These are phyloP conservation scores for Senna tora DNA, from an alignment of 306 rosid genomes.

Conservation along the genomic window DNA sequence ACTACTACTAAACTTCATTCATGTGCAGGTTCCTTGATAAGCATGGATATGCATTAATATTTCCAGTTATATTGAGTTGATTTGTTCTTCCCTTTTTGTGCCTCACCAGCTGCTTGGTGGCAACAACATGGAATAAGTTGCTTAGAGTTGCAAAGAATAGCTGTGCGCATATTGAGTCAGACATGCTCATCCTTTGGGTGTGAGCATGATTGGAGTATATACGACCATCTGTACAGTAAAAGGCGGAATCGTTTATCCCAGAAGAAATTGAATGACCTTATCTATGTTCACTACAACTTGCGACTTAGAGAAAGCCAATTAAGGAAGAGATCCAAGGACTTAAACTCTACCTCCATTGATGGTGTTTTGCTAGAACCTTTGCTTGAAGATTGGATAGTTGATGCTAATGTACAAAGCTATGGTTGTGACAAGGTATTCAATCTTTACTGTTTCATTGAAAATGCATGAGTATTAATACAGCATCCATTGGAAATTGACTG, in stretches of 20 bases:
- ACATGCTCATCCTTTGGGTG: slow-evolving; percentile 80
- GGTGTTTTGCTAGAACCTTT: slow-evolving; percentile 54
- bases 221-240: slow-evolving; percentile 64
- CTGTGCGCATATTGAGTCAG: slow-evolving; percentile 90
- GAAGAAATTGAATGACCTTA: slow-evolving; percentile 73
- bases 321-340: slow-evolving; percentile 63
- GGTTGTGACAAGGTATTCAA: slow-evolving; percentile 67
- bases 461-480: slow-evolving; percentile 18
- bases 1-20: slow-evolving; percentile 16
- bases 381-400: slow-evolving; percentile 79
- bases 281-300: slow-evolving; percentile 85
- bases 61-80: slow-evolving; percentile 13
- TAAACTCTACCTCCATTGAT: slow-evolving; percentile 56
- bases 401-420: slow-evolving; percentile 51
- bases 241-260: slow-evolving; percentile 66
- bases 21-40: slow-evolving; percentile 13
- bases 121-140: slow-evolving; percentile 98
- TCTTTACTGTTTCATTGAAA: slow-evolving; percentile 21
- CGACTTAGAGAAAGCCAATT: slow-evolving; percentile 81
- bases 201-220: slow-evolving; percentile 83
- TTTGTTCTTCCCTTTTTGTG: slow-evolving; percentile 30
- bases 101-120: slow-evolving; percentile 92
- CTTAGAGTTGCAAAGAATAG: slow-evolving; percentile 87
- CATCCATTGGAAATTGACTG: slow-evolving; percentile 1
- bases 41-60: slow-evolving; percentile 15